Conservation (phyloP, 164 flowering plant genomes). For the Stephania japonica region DNA sequence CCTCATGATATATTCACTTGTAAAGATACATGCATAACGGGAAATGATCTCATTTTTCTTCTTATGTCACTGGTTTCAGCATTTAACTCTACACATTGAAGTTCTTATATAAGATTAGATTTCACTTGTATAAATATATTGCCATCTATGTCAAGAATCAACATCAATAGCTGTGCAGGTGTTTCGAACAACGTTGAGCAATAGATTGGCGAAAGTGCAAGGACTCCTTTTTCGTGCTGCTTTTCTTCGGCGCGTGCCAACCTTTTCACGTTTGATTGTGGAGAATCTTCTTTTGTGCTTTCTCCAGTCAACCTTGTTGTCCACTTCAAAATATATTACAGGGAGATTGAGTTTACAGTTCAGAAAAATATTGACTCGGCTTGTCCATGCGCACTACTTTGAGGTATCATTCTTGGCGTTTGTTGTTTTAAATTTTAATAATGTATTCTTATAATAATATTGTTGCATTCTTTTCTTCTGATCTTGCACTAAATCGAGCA, state of each 20-base stretch:
- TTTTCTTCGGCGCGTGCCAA: constrained; percentile 86
- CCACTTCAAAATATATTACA: constrained; percentile 87
- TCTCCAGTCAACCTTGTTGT: constrained; percentile 74
- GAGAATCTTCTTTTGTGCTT: constrained; percentile 93
- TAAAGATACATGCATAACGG: no score
- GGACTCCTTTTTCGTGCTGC: constrained; percentile 97
- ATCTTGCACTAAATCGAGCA: no score
- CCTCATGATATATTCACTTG: no score
- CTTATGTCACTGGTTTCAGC: no score
- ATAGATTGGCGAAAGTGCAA: constrained; percentile 97
- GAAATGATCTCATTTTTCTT: no score
- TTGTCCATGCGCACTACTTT: constrained; percentile 80
- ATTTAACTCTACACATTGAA: no score
- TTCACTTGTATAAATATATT: no score
- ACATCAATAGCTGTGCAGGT: constrained; percentile 40
- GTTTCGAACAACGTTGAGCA: constrained; percentile 81
- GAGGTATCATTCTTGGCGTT: constrained; percentile 48
- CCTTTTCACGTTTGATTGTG: constrained; percentile 71
- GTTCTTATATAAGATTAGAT: no score
- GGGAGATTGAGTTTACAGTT: constrained; percentile 86
- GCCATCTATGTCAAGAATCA: no score
- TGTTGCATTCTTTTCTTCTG: not conserved
- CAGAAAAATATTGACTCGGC: constrained; percentile 84
- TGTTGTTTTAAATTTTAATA: not conserved
- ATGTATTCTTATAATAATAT: constrained; percentile 1